These are phyloP conservation scores for Cucurbita pepo DNA, from an alignment of 306 rosid genomes.

Conservation along the genomic window DNA sequence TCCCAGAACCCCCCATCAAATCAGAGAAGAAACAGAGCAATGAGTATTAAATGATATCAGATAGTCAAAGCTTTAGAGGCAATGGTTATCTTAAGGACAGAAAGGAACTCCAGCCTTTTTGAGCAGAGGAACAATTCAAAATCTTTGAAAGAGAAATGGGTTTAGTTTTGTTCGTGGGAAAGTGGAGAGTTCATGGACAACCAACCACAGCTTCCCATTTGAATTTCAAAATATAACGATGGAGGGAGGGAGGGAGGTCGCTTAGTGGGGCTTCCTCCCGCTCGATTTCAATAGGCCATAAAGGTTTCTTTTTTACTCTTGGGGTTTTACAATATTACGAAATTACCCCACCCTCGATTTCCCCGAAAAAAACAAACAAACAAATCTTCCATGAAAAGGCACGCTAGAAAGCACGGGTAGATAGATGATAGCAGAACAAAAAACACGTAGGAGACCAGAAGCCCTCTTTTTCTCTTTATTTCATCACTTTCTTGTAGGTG, in stretches of 20 bases:
- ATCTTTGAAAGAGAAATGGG: neutral
- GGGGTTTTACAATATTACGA: neutral
- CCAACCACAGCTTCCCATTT: neutral
- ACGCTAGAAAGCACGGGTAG: neutral
- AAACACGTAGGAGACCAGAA: neutral
- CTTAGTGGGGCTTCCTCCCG: neutral
- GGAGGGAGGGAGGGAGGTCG: neutral
- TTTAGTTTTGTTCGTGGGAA: neutral
- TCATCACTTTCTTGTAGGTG: neutral
- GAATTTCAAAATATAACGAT: neutral
- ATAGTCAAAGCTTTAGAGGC: neutral
- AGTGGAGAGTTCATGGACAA: neutral
- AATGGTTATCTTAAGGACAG: neutral
- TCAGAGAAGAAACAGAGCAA: neutral
- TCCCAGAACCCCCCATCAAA: slow-evolving; percentile 11
- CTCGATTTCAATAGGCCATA: neutral
- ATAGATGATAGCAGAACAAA: neutral
- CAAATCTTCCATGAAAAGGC: neutral
- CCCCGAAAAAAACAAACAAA: too few species aligned
- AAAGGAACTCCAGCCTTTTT: neutral
- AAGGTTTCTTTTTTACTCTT: neutral
- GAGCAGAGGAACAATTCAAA: neutral
- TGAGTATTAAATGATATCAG: neutral
- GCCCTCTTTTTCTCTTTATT: neutral
- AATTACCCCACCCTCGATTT: neutral